Conservation (phyloP, 345 rosid species). For the Gossypium australe region DNA sequence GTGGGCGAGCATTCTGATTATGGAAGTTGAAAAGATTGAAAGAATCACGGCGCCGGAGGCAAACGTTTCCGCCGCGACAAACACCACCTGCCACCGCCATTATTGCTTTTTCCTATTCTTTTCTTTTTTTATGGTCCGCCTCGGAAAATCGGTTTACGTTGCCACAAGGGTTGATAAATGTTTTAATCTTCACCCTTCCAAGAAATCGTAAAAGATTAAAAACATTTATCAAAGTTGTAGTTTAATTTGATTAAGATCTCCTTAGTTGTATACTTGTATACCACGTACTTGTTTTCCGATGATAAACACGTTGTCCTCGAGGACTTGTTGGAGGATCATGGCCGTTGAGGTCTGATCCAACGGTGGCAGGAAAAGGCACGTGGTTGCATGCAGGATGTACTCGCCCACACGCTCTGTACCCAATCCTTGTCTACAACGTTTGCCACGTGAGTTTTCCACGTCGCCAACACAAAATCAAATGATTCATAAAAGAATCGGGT, state of each 20-base stretch:
- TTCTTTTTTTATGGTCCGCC: neutral
- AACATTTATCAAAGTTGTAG: neutral
- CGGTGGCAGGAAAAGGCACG: neutral
- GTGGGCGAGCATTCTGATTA: neutral
- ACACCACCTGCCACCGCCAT: conserved; percentile 34
- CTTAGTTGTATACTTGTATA: too few relatives aligned
- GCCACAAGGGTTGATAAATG: neutral
- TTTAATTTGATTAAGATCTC: neutral
- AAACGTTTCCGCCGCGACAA: conserved; percentile 20
- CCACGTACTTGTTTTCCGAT: neutral
- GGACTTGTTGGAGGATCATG: neutral
- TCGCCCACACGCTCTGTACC: neutral
- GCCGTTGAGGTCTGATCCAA: neutral
- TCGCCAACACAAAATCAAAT: neutral
- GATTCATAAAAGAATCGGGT: too few relatives aligned
- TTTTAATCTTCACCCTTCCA: neutral
- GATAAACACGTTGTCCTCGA: neutral
- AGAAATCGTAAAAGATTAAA: neutral
- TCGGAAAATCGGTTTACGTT: neutral
- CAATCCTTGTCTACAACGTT: neutral
- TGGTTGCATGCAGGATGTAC: neutral
- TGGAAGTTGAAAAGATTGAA: neutral
- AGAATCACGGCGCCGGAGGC: neutral
- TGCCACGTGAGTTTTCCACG: neutral
- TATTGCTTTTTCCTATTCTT: neutral